phyloP scores from a whole-genome alignment of 257 asterid species.

The Dorcoceras hygrometricum region DNA sequence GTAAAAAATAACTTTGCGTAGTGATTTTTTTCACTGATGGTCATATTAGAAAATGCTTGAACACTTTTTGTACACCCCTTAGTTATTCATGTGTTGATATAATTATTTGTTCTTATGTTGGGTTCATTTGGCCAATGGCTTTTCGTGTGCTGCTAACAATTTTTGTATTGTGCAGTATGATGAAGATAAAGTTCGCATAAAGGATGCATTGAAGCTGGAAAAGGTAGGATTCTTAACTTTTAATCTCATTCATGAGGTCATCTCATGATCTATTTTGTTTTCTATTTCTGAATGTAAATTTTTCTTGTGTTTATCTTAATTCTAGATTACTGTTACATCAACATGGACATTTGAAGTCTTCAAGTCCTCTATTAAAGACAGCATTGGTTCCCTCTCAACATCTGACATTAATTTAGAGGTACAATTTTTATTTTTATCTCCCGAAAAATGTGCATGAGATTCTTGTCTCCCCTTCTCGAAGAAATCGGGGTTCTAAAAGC shows the following conservation, averaged over 20 bases:
- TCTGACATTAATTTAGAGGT: conserved; percentile 89
- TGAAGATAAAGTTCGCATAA: conserved; percentile 67
- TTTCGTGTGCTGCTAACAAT: conserved; percentile 19
- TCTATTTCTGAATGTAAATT: conserved; percentile 18
- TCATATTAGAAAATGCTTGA: conserved; percentile 17
- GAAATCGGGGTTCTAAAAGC: conserved; percentile 1
- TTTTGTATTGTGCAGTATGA: conserved; percentile 55
- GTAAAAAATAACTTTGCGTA: conserved; percentile 5
- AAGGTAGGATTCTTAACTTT: conserved; percentile 42
- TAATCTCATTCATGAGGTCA: conserved; percentile 18
- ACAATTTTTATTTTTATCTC: conserved; percentile 19
- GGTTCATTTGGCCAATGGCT: not conserved
- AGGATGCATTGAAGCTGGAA: conserved; percentile 75
- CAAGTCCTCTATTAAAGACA: conserved; percentile 51
- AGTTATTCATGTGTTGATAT: not conserved
- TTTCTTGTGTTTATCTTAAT: conserved; percentile 25
- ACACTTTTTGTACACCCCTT: conserved; percentile 1
- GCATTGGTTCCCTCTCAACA: conserved; percentile 38
- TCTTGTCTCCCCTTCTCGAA: not conserved
- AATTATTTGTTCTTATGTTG: conserved; percentile 10
- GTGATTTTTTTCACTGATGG: not conserved
- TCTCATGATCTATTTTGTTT: conserved; percentile 10
- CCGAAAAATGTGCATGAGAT: not conserved
- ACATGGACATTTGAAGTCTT: conserved; percentile 81
- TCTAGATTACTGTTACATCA: conserved; percentile 59